Percentiles rank a stretch among this genome's conserved stretches.
Conservation (phyloP, 1,284 basidiomycete genomes). For the Malassezia sympodialis region DNA sequence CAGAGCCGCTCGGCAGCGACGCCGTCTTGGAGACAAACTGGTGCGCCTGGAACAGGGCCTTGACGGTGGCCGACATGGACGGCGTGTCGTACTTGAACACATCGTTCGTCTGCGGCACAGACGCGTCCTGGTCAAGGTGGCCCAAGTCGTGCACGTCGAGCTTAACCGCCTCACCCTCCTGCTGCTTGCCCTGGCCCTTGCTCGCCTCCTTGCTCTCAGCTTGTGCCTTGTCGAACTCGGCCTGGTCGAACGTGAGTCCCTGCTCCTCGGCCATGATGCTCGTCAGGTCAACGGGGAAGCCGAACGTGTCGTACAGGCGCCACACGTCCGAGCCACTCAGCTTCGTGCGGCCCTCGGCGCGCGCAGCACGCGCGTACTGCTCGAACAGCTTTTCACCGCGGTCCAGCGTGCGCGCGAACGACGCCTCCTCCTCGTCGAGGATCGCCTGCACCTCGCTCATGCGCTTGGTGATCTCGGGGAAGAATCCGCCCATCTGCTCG, state of each 20-base stretch:
- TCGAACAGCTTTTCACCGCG: constrained; percentile 95
- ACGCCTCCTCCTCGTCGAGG: constrained; percentile 91
- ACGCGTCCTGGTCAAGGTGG: constrained; percentile 65
- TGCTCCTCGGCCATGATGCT: constrained; percentile 95
- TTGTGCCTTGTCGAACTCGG: constrained; percentile 81
- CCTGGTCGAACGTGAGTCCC: constrained; percentile 71
- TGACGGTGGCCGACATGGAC: constrained; percentile 61
- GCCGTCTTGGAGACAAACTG: constrained; percentile 54
- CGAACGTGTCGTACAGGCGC: constrained; percentile 95
- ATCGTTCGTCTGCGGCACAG: constrained; percentile 87
- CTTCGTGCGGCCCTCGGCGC: constrained; percentile 58
- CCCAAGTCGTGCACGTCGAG: constrained; percentile 94
- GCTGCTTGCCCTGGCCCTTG: constrained; percentile 65
- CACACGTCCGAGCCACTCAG: constrained; percentile 88
- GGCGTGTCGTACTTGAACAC: constrained; percentile 73
- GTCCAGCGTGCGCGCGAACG: constrained; percentile 89
- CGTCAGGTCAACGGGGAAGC: constrained; percentile 94
- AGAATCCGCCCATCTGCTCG: constrained; percentile 75
- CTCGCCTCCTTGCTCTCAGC: constrained; percentile 79
- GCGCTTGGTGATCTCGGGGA: constrained; percentile 84
- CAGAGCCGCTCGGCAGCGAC: constrained; percentile 51
- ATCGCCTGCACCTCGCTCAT: constrained; percentile 83
- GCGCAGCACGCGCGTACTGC: constrained; percentile 67
- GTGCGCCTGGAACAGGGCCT: constrained; percentile 75
- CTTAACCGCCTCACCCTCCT: constrained; percentile 59